Percentiles rank a stretch among this genome's conserved stretches.
phyloP scores from a whole-genome alignment of 768 basidiomycete genomes.

The Amanita jacksonii region DNA sequence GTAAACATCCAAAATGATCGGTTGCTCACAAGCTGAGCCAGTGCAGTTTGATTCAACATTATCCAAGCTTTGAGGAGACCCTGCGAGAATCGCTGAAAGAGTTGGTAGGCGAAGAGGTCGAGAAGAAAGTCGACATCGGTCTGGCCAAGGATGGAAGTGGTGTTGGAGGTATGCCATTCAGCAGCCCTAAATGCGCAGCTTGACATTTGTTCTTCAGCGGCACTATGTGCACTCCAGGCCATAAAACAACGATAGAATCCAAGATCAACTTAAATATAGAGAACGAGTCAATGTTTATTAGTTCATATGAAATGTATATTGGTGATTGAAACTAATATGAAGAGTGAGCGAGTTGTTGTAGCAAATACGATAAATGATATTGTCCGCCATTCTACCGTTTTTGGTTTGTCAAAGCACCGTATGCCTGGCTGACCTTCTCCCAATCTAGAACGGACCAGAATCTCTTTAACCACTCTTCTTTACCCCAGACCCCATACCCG shows the following conservation, averaged over 20 bases:
- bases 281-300: not conserved
- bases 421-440: slow-evolving; percentile 43
- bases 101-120: slow-evolving; percentile 74
- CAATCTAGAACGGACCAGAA: slow-evolving; percentile 85
- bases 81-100: slow-evolving; percentile 66
- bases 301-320: not conserved
- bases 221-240: slow-evolving; percentile 79
- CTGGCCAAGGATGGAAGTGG: slow-evolving; percentile 97
- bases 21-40: not conserved
- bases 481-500: slow-evolving; percentile 86
- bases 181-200: slow-evolving; percentile 6
- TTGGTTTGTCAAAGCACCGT: slow-evolving; percentile 13
- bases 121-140: slow-evolving; percentile 75
- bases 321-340: not conserved
- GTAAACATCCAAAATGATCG: slow-evolving; percentile 13
- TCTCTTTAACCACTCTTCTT: slow-evolving; percentile 73
- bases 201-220: slow-evolving; percentile 47
- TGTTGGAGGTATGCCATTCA: slow-evolving; percentile 72
- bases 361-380: not conserved
- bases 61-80: slow-evolving; percentile 74
- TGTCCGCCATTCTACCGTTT: not conserved
- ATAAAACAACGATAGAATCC: slow-evolving; percentile 30
- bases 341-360: not conserved
- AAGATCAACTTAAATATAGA: not conserved
- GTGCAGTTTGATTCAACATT: slow-evolving; percentile 78